Conservation (phyloP, 176 grass and related monocot species). For the Cenchrus purpureus region DNA sequence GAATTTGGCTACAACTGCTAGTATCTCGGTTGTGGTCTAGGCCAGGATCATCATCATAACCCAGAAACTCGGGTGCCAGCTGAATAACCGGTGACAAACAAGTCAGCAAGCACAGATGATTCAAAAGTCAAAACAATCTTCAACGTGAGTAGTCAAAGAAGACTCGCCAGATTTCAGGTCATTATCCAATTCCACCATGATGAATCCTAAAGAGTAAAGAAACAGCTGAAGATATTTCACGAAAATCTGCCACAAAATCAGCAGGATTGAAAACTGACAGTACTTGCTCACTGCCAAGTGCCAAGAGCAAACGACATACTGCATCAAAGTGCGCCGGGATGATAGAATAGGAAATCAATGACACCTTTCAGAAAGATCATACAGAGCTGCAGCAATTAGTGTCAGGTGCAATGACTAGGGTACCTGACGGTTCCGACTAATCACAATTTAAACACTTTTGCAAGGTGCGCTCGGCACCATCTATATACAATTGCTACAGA, state of each 20-base stretch:
- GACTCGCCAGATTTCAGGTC: background rate
- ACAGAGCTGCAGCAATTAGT: background rate
- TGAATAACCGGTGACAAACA: background rate
- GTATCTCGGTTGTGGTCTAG: background rate
- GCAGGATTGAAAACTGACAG: background rate
- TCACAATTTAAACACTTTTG: background rate
- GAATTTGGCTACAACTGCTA: background rate
- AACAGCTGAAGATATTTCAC: background rate
- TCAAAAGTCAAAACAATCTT: background rate
- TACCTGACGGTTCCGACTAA: background rate
- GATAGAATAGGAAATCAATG: conserved; percentile 3
- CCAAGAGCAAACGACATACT: background rate
- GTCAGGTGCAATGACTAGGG: background rate
- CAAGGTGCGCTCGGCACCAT: background rate
- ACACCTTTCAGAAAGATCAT: background rate
- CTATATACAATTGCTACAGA: conserved; percentile 36
- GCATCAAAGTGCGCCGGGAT: conserved; percentile 3
- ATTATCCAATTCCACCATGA: background rate
- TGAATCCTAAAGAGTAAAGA: background rate
- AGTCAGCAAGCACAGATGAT: background rate
- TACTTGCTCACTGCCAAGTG: background rate
- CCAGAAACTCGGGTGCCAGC: background rate
- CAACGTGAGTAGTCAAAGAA: background rate
- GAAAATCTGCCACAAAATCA: conserved; percentile 12
- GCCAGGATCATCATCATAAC: background rate